Evolutionary conservation across 164 flowering plant genomes (phyloP), one percentile per base, ranked within the genome.

Genomic region (Vitis riparia): DNA sequence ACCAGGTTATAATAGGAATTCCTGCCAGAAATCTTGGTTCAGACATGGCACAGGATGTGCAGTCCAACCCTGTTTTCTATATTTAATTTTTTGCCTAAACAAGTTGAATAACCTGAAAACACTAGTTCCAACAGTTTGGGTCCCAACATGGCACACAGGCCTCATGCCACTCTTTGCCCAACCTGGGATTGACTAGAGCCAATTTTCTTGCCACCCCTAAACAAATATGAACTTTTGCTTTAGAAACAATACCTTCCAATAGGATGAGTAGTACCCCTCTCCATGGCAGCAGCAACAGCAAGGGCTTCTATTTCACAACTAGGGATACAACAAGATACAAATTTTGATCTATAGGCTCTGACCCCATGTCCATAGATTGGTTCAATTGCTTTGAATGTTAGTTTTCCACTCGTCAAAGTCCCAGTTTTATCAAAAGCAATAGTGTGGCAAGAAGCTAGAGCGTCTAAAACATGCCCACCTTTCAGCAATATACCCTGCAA

Each of bases 261-360:
- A n/a, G 99, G 99, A 65, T 95, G 99, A 71, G 99, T 95, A 50
- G 97, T 95, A 64, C 98, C 99, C 83, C 90, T 93, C 68, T 95
- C 99, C 98, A 95, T 93, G 12, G 99, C 99, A 75, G 99, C 95
- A 67, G 99, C 99, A 27, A 95, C 93, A 62, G 99, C 99, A 67
- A 95, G 93, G 71, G 99, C 99, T 84, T 93, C 98, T 73, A 85
- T 87, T 71, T 95, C 98, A 89, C 99, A 95, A 69, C 69, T 88
- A 32, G 99, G 99, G 51, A 81, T 71, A 78, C 99, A 95, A 73
- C 99, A 95, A 16, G 89, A 81, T 59, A 74, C 66, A 61, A 67
- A 23, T 65, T 72, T 48, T 55, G 81, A 65, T 66, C 65, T 72
- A 56, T 70, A 71, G 3, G 65, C 75, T 63, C 69, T 61, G 29